A percentile compares a stretch with the other conserved stretches of the same genome.
These are phyloP conservation scores for Pseudogymnoascus sp. DNA, from an alignment of 2,329 filamentous ascomycete genomes.

Conservation along the genomic window DNA sequence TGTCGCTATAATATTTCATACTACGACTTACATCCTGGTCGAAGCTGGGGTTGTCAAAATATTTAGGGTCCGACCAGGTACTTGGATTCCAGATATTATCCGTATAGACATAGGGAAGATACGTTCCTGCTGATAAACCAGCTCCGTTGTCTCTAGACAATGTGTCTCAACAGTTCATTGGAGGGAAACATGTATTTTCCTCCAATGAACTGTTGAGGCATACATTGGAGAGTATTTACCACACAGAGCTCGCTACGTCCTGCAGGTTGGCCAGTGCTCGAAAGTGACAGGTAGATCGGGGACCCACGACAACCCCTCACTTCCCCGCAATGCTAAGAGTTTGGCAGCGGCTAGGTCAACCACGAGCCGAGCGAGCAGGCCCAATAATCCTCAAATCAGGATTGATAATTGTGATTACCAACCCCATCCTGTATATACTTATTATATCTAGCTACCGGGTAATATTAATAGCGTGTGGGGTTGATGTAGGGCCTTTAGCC, in stretches of 20 bases:
- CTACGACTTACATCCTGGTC: no score
- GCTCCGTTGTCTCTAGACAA: no score
- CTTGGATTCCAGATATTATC: no score
- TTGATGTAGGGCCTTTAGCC: not conserved
- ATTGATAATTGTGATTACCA: not conserved
- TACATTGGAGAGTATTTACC: not conserved
- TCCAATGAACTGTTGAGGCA: not conserved
- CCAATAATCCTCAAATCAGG: not conserved
- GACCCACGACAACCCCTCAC: not conserved
- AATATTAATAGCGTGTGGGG: not conserved
- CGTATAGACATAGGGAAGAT: no score
- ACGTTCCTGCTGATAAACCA: no score
- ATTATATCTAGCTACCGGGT: not conserved
- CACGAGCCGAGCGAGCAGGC: not conserved
- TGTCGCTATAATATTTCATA: no score
- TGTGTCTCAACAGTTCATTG: no score
- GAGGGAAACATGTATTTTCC: no score
- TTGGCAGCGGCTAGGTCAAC: not conserved
- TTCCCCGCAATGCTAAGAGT: not conserved
- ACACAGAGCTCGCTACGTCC: not conserved
- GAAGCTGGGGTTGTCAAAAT: no score
- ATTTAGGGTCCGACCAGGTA: no score
- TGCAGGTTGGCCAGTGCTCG: not conserved
- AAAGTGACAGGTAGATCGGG: not conserved
- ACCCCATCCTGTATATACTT: not conserved